phyloP scores from a whole-genome alignment of 2,329 filamentous ascomycete species.

The Atkinsonella hypoxylon region DNA sequence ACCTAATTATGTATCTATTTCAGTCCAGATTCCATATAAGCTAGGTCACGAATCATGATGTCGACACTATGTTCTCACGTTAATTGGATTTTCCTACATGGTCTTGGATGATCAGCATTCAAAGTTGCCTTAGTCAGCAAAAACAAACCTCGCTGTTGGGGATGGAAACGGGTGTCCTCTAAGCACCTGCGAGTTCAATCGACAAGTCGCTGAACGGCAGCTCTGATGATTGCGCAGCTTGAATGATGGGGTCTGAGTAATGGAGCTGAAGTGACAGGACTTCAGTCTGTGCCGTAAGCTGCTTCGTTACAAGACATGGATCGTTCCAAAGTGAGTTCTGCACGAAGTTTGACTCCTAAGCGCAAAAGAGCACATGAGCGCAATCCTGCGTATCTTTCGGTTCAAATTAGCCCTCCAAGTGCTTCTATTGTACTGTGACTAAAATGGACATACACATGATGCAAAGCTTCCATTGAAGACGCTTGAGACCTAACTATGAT shows the following conservation, averaged over 20 bases:
- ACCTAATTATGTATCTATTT: not conserved
- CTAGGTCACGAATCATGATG: no score
- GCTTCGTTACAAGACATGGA: not conserved
- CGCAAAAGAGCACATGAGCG: no score
- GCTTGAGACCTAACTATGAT: not conserved
- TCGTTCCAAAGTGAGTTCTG: slow-evolving; percentile 3
- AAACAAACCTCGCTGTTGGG: not conserved
- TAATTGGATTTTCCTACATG: no score
- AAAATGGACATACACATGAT: not conserved
- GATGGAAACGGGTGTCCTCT: not conserved
- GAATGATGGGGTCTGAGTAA: not conserved
- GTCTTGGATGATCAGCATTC: no score
- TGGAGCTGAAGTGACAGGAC: not conserved
- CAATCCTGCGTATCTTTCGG: not conserved
- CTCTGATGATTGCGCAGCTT: no score
- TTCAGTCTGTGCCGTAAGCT: not conserved
- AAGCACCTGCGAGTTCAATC: not conserved
- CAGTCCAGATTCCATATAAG: no score
- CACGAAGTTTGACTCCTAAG: not conserved
- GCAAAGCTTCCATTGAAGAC: not conserved
- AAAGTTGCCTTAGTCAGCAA: not conserved
- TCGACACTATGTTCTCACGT: no score
- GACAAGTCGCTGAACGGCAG: no score
- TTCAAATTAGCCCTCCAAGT: no score
- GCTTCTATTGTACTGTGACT: no score